Conservation (phyloP, 768 basidiomycete genomes). For the Amanita polypyramis region DNA sequence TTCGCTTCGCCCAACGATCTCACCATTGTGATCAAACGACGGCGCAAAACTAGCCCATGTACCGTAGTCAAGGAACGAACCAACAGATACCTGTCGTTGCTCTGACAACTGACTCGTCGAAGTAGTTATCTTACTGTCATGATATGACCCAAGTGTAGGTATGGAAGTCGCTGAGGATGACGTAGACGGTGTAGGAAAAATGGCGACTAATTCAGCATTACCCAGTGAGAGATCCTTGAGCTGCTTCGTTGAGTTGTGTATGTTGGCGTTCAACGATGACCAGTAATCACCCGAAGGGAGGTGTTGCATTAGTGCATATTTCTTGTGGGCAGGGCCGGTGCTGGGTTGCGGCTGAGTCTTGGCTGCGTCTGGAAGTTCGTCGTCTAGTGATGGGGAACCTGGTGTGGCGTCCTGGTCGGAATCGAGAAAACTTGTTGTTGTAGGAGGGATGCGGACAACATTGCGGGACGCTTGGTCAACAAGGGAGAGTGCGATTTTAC, state of each 20-base stretch:
- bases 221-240: slow-evolving; percentile 47
- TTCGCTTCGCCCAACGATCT: slow-evolving; percentile 50
- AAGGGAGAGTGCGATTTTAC: slow-evolving; percentile 60
- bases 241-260: slow-evolving; percentile 24
- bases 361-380: slow-evolving; percentile 9
- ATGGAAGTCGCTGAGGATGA: slow-evolving; percentile 19
- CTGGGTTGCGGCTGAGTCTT: slow-evolving; percentile 7
- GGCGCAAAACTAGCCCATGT: slow-evolving; percentile 70
- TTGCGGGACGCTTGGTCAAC: slow-evolving; percentile 58
- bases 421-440: slow-evolving; percentile 33
- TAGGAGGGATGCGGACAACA: slow-evolving; percentile 32
- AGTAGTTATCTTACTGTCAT: slow-evolving; percentile 25
- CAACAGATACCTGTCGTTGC: slow-evolving; percentile 48
- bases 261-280: slow-evolving; percentile 53
- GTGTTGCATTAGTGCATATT: slow-evolving; percentile 71
- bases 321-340: slow-evolving; percentile 21
- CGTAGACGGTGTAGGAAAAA: slow-evolving; percentile 54
- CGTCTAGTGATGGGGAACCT: slow-evolving; percentile 10
- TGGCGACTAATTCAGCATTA: slow-evolving; percentile 66
- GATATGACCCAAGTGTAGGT: slow-evolving; percentile 51
- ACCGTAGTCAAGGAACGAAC: slow-evolving; percentile 73
- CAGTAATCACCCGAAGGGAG: slow-evolving; percentile 72
- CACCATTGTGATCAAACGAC: slow-evolving; percentile 67
- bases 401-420: slow-evolving; percentile 8
- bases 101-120: slow-evolving; percentile 32